Evolutionary conservation across 2,329 filamentous ascomycete genomes (phyloP).

Genomic region (Celoporthe dispersa): DNA sequence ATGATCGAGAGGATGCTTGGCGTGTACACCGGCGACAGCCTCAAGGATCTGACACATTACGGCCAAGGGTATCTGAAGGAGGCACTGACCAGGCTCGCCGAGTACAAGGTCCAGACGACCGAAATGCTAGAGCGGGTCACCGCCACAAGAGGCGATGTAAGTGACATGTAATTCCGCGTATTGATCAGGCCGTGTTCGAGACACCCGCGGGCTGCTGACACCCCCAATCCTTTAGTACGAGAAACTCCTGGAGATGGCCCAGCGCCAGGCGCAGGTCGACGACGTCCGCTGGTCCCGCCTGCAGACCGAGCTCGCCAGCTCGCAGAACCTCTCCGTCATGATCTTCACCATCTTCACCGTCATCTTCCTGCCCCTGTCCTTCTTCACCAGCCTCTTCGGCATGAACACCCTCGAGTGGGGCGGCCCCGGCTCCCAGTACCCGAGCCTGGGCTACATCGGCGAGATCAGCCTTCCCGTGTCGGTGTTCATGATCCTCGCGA

Average conservation of each 20-base stretch:
- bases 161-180: slow-evolving; percentile 26
- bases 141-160: slow-evolving; percentile 59
- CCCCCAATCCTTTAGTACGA: slow-evolving; percentile 52
- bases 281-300: slow-evolving; percentile 66
- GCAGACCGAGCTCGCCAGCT: slow-evolving; percentile 65
- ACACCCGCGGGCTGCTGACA: slow-evolving; percentile 25
- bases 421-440: slow-evolving; percentile 46
- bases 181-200: slow-evolving; percentile 36
- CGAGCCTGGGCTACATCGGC: slow-evolving; percentile 51
- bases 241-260: slow-evolving; percentile 69
- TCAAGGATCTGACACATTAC: slow-evolving; percentile 47
- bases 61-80: slow-evolving; percentile 58
- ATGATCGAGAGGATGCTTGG: slow-evolving; percentile 54
- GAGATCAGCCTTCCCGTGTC: slow-evolving; percentile 54
- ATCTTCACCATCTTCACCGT: slow-evolving; percentile 69
- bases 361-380: slow-evolving; percentile 66
- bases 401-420: slow-evolving; percentile 68
- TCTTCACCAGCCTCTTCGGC: slow-evolving; percentile 68
- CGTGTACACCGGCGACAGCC: slow-evolving; percentile 47
- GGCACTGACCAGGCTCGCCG: slow-evolving; percentile 55
- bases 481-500: slow-evolving; percentile 50
- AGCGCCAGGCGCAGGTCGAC: slow-evolving; percentile 69
- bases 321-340: slow-evolving; percentile 66
- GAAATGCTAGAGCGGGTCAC: slow-evolving; percentile 65
- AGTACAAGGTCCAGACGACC: slow-evolving; percentile 57